phyloP scores from a whole-genome alignment of 1,284 basidiomycete species.

The Rhizopogon hawkerae region DNA sequence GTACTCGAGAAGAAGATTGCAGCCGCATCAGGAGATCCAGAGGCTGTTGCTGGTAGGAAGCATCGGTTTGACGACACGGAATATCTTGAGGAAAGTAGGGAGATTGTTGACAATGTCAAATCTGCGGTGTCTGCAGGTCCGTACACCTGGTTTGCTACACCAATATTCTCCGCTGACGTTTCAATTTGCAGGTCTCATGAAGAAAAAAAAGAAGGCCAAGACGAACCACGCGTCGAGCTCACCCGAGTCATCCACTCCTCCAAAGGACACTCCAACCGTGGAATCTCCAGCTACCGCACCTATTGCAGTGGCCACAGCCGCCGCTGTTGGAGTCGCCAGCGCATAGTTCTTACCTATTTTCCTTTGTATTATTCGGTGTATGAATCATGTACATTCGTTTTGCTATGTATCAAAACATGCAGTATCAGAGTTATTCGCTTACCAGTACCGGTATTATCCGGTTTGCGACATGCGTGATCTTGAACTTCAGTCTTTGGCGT shows the following conservation, averaged over 20 bases:
- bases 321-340: constrained; percentile 12
- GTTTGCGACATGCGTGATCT: neutral
- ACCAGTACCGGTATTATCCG: neutral
- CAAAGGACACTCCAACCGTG: constrained; percentile 10
- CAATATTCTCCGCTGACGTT: constrained; percentile 8
- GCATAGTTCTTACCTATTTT: neutral
- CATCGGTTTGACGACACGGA: constrained; percentile 88
- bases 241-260: constrained; percentile 13
- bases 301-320: constrained; percentile 4
- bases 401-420: neutral
- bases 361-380: neutral
- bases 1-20: constrained; percentile 76
- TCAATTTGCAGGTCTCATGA: constrained; percentile 48
- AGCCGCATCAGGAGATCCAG: constrained; percentile 31
- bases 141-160: neutral
- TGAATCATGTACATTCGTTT: neutral
- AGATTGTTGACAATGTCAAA: constrained; percentile 89
- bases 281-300: constrained; percentile 5
- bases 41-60: constrained; percentile 64
- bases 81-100: constrained; percentile 86
- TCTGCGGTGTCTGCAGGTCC: constrained; percentile 80
- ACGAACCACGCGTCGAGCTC: constrained; percentile 28
- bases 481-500: too few relatives aligned
- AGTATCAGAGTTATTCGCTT: neutral
- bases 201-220: constrained; percentile 85